phyloP scores from a whole-genome alignment of 306 rosid genomes.

The Prosopis cineraria region DNA sequence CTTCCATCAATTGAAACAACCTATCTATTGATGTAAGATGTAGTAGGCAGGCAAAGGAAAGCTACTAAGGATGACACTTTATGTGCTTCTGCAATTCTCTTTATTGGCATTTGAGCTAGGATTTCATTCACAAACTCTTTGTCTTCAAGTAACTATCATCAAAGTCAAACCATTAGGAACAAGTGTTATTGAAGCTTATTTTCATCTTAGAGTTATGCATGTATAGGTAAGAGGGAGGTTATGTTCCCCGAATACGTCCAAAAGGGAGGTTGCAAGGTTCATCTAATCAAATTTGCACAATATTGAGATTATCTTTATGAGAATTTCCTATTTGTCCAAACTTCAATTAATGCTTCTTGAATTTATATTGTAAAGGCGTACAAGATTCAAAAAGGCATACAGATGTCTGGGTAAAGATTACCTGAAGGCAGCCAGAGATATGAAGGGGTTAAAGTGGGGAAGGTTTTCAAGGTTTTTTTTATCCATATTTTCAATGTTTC shows the following conservation, averaged over 20 bases:
- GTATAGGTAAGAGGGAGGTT: background rate
- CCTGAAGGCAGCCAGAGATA: background rate
- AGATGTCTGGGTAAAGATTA: background rate
- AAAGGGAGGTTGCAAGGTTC: background rate
- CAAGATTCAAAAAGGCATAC: background rate
- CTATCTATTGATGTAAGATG: too few relatives aligned
- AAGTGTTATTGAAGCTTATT: background rate
- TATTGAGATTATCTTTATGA: background rate
- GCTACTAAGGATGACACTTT: too few relatives aligned
- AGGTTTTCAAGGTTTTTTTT: background rate
- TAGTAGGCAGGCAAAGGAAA: too few relatives aligned
- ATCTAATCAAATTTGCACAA: background rate
- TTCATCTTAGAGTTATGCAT: constrained; percentile 14
- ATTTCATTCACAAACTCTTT: too few relatives aligned
- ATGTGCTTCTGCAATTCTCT: too few relatives aligned
- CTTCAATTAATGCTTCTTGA: background rate
- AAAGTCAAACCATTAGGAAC: constrained; percentile 15
- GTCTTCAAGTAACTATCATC: constrained; percentile 49
- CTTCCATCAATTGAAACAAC: too few relatives aligned
- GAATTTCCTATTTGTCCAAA: background rate
- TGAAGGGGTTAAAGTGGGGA: background rate
- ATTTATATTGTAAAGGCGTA: background rate
- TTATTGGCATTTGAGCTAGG: too few relatives aligned
- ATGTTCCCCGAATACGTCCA: background rate
- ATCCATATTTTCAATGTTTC: background rate